Conservation (phyloP, 768 basidiomycete species). For the Pleurotus tuber-regium region DNA sequence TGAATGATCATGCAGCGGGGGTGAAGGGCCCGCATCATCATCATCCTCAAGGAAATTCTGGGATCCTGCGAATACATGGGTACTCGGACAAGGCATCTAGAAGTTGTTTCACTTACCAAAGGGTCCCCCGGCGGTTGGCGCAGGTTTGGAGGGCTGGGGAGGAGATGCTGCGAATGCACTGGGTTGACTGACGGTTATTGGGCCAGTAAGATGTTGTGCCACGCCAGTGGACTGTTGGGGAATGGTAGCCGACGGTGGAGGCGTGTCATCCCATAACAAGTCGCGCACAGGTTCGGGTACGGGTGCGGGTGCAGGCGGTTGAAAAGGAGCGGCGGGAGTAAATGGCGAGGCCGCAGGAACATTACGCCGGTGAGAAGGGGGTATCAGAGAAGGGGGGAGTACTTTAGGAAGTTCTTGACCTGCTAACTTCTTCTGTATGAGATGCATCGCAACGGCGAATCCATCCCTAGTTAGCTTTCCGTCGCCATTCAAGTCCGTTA, state of each 20-base stretch:
- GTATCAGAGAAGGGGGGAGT: conserved; percentile 76
- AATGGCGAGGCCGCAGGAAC: conserved; percentile 38
- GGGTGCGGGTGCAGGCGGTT: conserved; percentile 43
- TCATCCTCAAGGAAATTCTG: conserved; percentile 74
- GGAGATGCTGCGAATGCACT: conserved; percentile 21
- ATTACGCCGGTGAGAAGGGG: conserved; percentile 72
- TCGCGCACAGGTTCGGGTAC: conserved; percentile 42
- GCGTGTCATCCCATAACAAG: conserved; percentile 53
- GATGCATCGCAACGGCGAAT: conserved; percentile 93
- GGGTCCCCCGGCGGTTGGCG: conserved; percentile 40
- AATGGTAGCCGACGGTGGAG: conserved; percentile 30
- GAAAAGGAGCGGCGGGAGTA: conserved; percentile 31
- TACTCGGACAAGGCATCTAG: no score
- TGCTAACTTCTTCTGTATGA: conserved; percentile 82
- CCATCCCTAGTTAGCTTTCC: conserved; percentile 86
- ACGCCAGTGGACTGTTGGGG: conserved; percentile 37
- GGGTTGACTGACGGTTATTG: conserved; percentile 10
- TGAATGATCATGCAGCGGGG: conserved; percentile 67
- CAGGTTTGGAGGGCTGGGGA: conserved; percentile 13
- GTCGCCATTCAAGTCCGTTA: conserved; percentile 86
- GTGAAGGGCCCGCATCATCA: conserved; percentile 51
- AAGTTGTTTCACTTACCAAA: conserved; percentile 39
- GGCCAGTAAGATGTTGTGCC: conserved; percentile 32
- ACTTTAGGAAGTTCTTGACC: conserved; percentile 72
- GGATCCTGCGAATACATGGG: conserved; percentile 19